These are phyloP conservation scores for Colletotrichum cuscutae DNA, from an alignment of 2,329 filamentous ascomycete genomes.

Conservation along the genomic window DNA sequence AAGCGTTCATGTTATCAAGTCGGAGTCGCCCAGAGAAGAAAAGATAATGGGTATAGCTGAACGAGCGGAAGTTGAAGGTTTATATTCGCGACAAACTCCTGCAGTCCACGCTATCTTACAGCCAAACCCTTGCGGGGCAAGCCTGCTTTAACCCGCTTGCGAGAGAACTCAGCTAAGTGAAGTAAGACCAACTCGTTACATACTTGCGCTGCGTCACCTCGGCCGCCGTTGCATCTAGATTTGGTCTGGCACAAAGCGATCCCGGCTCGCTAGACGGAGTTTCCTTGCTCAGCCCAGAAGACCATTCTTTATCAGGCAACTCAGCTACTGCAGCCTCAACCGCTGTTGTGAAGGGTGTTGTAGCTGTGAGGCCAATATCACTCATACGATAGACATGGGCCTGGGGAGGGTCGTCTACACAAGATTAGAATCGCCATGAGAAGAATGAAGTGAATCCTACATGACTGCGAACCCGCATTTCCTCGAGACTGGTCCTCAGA, in stretches of 20 bases:
- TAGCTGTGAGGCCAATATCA: background rate
- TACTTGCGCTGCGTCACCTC: conserved; percentile 3
- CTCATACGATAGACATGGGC: background rate
- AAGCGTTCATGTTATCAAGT: no score
- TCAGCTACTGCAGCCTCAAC: background rate
- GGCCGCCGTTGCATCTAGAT: background rate
- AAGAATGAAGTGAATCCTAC: background rate
- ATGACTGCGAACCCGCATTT: background rate
- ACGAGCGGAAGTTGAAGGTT: no score
- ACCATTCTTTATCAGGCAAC: conserved; percentile 7
- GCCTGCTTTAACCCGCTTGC: background rate
- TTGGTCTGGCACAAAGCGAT: background rate
- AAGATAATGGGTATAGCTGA: no score
- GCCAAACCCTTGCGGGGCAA: background rate
- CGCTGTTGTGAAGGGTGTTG: background rate
- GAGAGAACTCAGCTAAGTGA: background rate
- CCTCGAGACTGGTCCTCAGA: background rate
- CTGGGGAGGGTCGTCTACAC: background rate
- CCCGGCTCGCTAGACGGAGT: background rate
- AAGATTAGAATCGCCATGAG: background rate
- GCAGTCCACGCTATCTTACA: no score
- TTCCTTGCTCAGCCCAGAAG: background rate
- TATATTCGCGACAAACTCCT: no score
- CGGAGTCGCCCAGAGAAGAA: no score
- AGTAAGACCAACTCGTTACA: conserved; percentile 1